Conservation (phyloP, 345 rosid genomes). For the Eucalyptus caleyi region DNA sequence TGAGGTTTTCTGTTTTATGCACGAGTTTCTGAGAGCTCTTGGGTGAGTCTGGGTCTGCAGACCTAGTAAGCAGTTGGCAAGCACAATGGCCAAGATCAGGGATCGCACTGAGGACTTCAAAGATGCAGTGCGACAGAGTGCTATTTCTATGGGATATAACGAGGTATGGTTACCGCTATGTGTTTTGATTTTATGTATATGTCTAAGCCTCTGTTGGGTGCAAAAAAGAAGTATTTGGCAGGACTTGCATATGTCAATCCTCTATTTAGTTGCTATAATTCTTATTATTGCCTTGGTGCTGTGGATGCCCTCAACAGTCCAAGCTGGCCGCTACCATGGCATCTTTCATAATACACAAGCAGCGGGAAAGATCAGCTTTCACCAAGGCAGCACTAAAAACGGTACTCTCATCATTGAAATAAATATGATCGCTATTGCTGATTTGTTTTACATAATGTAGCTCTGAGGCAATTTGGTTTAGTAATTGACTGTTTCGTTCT, state of each 20-base stretch:
- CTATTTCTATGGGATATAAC: slow-evolving; percentile 44
- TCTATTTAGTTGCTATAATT: neutral
- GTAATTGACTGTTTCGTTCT: neutral
- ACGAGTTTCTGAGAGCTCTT: neutral
- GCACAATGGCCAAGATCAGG: slow-evolving; percentile 53
- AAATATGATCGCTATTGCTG: neutral
- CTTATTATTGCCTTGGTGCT: neutral
- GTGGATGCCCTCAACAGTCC: slow-evolving; percentile 14
- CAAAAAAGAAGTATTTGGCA: neutral
- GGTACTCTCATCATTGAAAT: slow-evolving; percentile 8
- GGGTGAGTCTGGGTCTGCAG: neutral
- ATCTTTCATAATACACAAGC: slow-evolving; percentile 74
- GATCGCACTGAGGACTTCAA: slow-evolving; percentile 84
- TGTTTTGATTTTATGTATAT: neutral
- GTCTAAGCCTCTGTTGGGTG: neutral
- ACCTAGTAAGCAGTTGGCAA: neutral
- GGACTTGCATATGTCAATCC: neutral
- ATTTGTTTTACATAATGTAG: neutral
- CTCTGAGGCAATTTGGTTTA: neutral
- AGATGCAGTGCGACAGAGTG: slow-evolving; percentile 58
- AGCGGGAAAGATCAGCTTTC: slow-evolving; percentile 47
- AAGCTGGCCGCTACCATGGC: slow-evolving; percentile 76
- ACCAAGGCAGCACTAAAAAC: slow-evolving; percentile 58
- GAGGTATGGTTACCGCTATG: slow-evolving; percentile 25
- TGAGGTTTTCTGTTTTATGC: neutral